Evolutionary conservation across 108 stramenopile species (phyloP).

Genomic region (Discostella stelligeroides): DNA sequence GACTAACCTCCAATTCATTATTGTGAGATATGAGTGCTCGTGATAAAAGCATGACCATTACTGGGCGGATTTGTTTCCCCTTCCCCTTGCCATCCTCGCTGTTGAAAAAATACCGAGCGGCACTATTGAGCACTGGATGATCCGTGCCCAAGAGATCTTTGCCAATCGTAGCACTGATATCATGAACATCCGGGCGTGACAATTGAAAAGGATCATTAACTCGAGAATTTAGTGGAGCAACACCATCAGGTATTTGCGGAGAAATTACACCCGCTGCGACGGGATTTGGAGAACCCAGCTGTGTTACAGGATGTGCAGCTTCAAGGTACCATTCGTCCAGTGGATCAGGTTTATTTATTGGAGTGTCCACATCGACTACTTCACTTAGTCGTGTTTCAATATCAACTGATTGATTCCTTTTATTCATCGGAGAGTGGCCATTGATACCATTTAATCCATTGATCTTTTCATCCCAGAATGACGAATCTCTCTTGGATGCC

Average conservation of each 20-base stretch:
- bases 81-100: constrained; percentile 73
- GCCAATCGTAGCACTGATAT: constrained; percentile 74
- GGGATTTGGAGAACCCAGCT: constrained; percentile 5
- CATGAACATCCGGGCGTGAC: constrained; percentile 65
- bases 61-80: constrained; percentile 77
- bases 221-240: constrained; percentile 40
- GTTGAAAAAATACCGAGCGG: constrained; percentile 83
- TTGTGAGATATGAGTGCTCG: constrained; percentile 62
- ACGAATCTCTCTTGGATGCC: constrained; percentile 65
- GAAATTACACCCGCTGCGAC: constrained; percentile 5
- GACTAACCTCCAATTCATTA: constrained; percentile 9
- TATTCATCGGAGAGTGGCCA: constrained; percentile 2
- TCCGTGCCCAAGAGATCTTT: constrained; percentile 81
- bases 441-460: constrained; percentile 35
- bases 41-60: constrained; percentile 86
- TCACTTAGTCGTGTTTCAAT: constrained; percentile 39
- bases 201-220: constrained; percentile 75
- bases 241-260: constrained; percentile 58
- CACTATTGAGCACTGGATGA: constrained; percentile 83
- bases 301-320: constrained; percentile 44
- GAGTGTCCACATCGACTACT: constrained; percentile 48
- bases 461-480: constrained; percentile 59
- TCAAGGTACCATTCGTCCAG: constrained; percentile 75
- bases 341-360: constrained; percentile 65
- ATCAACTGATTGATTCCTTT: constrained; percentile 21